Percentiles rank a stretch among this genome's conserved stretches.
These are phyloP conservation scores for Rubia tinctorum DNA, from an alignment of 305 asterid species.

Conservation along the genomic window DNA sequence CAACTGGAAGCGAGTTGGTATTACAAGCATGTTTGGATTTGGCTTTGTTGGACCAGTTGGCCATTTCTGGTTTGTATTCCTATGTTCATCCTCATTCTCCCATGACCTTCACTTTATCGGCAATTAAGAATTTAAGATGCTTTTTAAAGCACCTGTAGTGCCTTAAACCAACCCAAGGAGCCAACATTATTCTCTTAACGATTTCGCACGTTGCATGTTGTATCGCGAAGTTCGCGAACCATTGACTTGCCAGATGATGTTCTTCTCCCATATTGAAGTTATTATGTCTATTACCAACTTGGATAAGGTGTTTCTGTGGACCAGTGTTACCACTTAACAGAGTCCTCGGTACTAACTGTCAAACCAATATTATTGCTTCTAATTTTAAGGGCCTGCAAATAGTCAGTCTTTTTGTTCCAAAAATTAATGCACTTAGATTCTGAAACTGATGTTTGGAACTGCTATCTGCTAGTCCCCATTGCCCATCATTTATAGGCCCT, in stretches of 20 bases:
- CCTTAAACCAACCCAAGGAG: slow-evolving; percentile 4
- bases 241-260: background rate
- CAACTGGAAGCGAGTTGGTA: slow-evolving; percentile 87
- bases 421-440: background rate
- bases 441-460: background rate
- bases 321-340: background rate
- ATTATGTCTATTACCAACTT: background rate
- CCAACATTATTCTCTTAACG: background rate
- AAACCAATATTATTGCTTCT: background rate
- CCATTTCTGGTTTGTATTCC: slow-evolving; percentile 76
- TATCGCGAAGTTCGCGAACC: slow-evolving; percentile 1
- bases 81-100: background rate
- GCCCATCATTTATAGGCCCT: background rate
- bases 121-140: background rate
- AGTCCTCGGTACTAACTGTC: background rate
- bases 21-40: slow-evolving; percentile 79
- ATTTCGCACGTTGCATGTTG: background rate
- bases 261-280: background rate
- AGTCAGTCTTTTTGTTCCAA: background rate
- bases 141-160: background rate
- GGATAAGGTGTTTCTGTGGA: background rate
- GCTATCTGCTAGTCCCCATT: background rate
- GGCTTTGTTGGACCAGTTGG: slow-evolving; percentile 97
- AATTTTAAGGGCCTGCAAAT: background rate
- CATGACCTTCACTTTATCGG: background rate